Base-by-base conservation (phyloP, 805 yeast species). In the Lipomyces yamanashiensis region DNA sequence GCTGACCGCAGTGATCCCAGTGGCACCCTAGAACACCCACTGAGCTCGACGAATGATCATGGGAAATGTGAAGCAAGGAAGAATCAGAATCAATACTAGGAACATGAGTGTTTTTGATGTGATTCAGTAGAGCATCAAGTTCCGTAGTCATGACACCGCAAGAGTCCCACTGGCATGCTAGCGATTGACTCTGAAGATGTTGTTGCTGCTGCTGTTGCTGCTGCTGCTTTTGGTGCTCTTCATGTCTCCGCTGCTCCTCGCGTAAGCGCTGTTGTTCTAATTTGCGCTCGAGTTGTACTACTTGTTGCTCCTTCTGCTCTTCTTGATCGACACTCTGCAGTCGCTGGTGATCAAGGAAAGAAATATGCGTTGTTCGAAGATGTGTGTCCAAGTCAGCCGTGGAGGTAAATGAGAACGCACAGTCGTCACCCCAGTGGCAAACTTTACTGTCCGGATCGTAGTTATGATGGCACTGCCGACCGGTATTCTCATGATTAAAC, bases 81-180 rank as follows among this genome's bases (percentile, higher is more conserved):
- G 63, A 39, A 9, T 8, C 10, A 13, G 36, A 28, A 6, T 41
- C 57, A 12, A 33, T 15, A n/a, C 48, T 53, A 7, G 48, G 48
- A n/a, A 53, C 33, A 41, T 53, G 57, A 28, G 69, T 70, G 8
- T 23, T 58, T 48, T 68, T 71, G 36, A 73, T 66, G 57, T 73
- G 76, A 33, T 45, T 49, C 8, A 72, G 62, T 13, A 71, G 45
- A 9, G 74, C 71, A 40, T 73, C 77, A 47, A 74, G 66, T 58
- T 64, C 71, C 47, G 69, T 71, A n/a, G 74, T 64, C 49, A 69
- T 52, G 33, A 72, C 74, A 21, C 74, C 74, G 59, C 80, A 77
- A 2, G 78, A 71, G 56, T 77, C 80, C 80, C 80, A 77, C 58
- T 75, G 79, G 58, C 80, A 77, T 8, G 60, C 47, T 17, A 66